phyloP scores from a whole-genome alignment of 2,329 filamentous ascomycete genomes.

The Parastagonospora nodorum region DNA sequence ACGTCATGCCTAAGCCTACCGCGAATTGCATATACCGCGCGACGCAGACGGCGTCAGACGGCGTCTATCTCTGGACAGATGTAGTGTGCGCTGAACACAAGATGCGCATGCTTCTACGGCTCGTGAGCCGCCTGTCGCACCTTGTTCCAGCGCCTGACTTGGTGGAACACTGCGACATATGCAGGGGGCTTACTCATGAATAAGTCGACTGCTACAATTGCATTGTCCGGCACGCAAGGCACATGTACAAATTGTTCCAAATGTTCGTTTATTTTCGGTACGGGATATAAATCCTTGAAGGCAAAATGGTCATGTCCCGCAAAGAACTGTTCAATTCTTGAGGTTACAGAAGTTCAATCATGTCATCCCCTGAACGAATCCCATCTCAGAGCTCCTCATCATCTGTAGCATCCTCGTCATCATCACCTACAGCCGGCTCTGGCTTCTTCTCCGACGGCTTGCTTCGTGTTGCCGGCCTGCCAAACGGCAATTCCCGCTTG shows the following conservation, averaged over 20 bases:
- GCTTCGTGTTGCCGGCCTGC: constrained; percentile 25
- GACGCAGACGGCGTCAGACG: neutral
- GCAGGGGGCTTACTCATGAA: neutral
- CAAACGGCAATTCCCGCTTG: constrained; percentile 42
- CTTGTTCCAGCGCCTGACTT: neutral
- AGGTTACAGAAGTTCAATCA: too few relatives aligned
- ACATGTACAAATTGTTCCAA: too few relatives aligned
- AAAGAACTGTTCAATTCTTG: too few relatives aligned
- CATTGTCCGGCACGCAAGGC: too few relatives aligned
- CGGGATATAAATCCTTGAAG: too few relatives aligned
- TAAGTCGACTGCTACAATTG: too few relatives aligned
- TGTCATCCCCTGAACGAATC: too few relatives aligned
- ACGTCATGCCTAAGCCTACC: neutral
- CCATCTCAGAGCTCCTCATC: constrained; percentile 42
- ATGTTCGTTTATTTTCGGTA: too few relatives aligned
- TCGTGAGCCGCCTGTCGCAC: neutral
- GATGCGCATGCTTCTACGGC: neutral
- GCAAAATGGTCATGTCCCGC: too few relatives aligned
- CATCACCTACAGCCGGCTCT: constrained; percentile 19
- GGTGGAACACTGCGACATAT: neutral
- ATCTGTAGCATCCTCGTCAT: constrained; percentile 29
- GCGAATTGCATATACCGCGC: neutral
- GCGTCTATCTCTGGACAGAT: neutral
- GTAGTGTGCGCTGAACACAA: neutral
- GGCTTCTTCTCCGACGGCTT: constrained; percentile 18